A percentile compares a stretch with the other conserved stretches of the same genome.
These are phyloP conservation scores for Ascochyta lentis DNA, from an alignment of 2,329 filamentous ascomycete genomes.

Conservation along the genomic window DNA sequence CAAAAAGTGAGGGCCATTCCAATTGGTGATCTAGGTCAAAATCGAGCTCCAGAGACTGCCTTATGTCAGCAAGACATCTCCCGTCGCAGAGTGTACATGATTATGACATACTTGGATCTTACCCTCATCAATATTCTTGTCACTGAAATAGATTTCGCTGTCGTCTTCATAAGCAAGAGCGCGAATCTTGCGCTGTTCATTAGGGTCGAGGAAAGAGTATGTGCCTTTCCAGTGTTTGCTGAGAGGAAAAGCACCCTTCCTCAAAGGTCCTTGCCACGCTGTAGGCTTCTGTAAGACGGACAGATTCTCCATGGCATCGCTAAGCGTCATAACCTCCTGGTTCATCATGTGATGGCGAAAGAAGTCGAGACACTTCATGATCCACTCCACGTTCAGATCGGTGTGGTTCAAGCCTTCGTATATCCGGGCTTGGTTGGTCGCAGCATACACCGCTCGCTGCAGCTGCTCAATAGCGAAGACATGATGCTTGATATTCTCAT, in stretches of 20 bases:
- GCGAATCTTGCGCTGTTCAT: slow-evolving; percentile 26
- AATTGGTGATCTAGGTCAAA: slow-evolving; percentile 30
- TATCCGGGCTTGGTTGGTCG: slow-evolving; percentile 44
- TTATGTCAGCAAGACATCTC: slow-evolving; percentile 15
- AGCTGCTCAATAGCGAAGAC: slow-evolving; percentile 53
- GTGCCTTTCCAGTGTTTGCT: slow-evolving; percentile 59
- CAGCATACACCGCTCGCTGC: slow-evolving; percentile 55
- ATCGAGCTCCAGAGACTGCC: slow-evolving; percentile 44
- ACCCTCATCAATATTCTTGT: slow-evolving; percentile 41
- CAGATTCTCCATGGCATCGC: slow-evolving; percentile 46
- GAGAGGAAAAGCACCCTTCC: slow-evolving; percentile 45
- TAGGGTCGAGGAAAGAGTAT: slow-evolving; percentile 51
- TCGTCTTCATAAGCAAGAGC: slow-evolving; percentile 27
- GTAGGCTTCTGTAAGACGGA: slow-evolving; percentile 48
- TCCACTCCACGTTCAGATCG: slow-evolving; percentile 55
- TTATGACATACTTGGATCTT: slow-evolving; percentile 35
- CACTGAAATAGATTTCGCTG: slow-evolving; percentile 29
- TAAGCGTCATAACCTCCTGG: slow-evolving; percentile 48
- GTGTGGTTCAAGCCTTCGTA: slow-evolving; percentile 49
- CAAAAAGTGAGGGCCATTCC: slow-evolving; percentile 51
- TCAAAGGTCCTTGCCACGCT: slow-evolving; percentile 51
- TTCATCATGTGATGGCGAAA: slow-evolving; percentile 59
- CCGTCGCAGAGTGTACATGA: neutral
- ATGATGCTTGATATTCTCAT: slow-evolving; percentile 20
- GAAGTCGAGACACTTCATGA: slow-evolving; percentile 59